These are phyloP conservation scores for Hansenula lynferdii DNA, from an alignment of 1,139 yeast genomes.

Conservation along the genomic window DNA sequence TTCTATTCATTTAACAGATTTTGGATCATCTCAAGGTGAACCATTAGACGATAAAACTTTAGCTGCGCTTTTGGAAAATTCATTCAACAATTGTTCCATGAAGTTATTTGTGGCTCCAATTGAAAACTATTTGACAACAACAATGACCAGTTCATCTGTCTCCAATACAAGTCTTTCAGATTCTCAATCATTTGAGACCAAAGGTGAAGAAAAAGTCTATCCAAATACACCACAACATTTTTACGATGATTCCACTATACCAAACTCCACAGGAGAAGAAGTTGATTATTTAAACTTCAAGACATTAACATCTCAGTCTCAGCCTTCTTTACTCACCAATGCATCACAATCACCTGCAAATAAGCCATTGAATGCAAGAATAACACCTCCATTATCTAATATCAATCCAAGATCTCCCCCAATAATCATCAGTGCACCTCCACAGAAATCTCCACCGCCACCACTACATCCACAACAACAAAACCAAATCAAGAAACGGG, in stretches of 20 bases:
- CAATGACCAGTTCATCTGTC: slow-evolving; percentile 29
- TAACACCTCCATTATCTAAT: slow-evolving; percentile 1
- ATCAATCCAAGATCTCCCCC: slow-evolving; percentile 3
- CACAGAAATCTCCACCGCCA: slow-evolving; percentile 17
- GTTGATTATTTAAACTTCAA: slow-evolving; percentile 64
- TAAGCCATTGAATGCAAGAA: slow-evolving; percentile 6
- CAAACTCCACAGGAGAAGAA: slow-evolving; percentile 24
- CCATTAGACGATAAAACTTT: slow-evolving; percentile 49
- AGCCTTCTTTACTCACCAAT: not conserved
- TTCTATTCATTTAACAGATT: slow-evolving; percentile 67
- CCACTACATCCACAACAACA: slow-evolving; percentile 15
- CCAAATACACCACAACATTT: slow-evolving; percentile 61
- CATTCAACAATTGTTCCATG: slow-evolving; percentile 31
- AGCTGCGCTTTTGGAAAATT: slow-evolving; percentile 32
- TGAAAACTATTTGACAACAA: not conserved
- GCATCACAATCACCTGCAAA: not conserved
- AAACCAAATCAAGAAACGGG: too few relatives aligned
- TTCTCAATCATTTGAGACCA: slow-evolving; percentile 43
- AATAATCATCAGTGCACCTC: slow-evolving; percentile 2
- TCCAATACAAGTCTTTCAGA: slow-evolving; percentile 34
- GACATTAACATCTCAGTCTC: slow-evolving; percentile 25
- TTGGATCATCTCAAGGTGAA: slow-evolving; percentile 59
- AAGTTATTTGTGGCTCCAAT: slow-evolving; percentile 44
- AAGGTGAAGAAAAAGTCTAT: slow-evolving; percentile 36
- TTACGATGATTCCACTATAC: slow-evolving; percentile 30